Base-by-base conservation (phyloP, 75 land plant genomes). In the Sequoia sempervirens region DNA sequence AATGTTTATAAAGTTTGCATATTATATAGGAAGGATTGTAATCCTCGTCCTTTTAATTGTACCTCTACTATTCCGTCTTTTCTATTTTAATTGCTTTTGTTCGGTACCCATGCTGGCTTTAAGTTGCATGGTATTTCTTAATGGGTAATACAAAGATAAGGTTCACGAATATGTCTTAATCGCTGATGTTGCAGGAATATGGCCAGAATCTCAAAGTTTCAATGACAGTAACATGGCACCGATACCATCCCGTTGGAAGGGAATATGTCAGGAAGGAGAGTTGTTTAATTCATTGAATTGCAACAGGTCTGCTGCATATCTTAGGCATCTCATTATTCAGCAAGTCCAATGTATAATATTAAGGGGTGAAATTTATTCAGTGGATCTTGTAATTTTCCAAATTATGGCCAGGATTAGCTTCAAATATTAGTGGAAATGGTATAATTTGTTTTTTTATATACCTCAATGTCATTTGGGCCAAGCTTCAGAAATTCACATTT, bases 201-300 rank as follows among this genome's bases (percentile, higher is more conserved):
- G 91, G 91, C 91, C 91, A 32, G 91, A 90, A 80, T 88, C 90
- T 15, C 75, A 86, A 56, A 90, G 91, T 87, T 90, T 90, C 56
- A 84, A 56, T 28, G 91, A 90, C 82, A 80, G 82, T 30, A 61
- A 79, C 43, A 85, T 90, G 85, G 81, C 69, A 23, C 82, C 86
- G 6, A 40, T 88, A 28, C 91, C 91, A 15, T 36, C 83, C 30
- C 54, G 64, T 18, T 90, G 91, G 91, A 88, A 84, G 81, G 91
- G 91, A 46, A 80, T 73, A 17, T 90, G 91, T 68, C 83, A 87
- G 73, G 82, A 80, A 68, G 91, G 91, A 47, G 90, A 90, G 74
- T 52, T 69, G 15, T 90, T 90, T 81, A 85, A 83, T 73, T 38
- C 82, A 23, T 85, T 83, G 15, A 70, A 86, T 58, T 90, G 91